Evolutionary conservation across 192 early-diverging fungal genomes (phyloP).

Genomic region (Podila epigama): DNA sequence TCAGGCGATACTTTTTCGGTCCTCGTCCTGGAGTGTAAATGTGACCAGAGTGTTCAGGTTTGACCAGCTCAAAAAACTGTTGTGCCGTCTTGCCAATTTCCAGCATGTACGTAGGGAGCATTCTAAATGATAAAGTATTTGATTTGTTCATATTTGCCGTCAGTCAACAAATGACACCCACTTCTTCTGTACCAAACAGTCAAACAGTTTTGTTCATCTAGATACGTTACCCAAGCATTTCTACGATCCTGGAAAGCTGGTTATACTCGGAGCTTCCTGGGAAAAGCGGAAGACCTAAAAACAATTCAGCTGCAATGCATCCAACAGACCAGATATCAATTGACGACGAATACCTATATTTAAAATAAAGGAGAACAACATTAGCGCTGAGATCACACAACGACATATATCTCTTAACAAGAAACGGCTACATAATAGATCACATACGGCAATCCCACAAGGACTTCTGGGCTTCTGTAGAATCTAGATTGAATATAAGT

Average conservation of each 20-base stretch:
- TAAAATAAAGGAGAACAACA: no score
- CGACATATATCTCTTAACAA: no score
- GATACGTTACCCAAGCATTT: slow-evolving; percentile 83
- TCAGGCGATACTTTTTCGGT: slow-evolving; percentile 70
- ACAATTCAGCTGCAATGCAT: slow-evolving; percentile 97
- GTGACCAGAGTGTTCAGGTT: slow-evolving; percentile 29
- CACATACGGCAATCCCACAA: slow-evolving; percentile 83
- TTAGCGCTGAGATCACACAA: no score
- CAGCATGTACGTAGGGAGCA: slow-evolving; percentile 91
- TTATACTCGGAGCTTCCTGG: slow-evolving; percentile 97
- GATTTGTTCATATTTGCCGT: no score
- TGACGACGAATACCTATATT: slow-evolving; percentile 74
- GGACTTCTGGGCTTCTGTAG: slow-evolving; percentile 95
- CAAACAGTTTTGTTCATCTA: not conserved
- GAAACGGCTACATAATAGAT: no score
- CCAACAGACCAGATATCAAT: slow-evolving; percentile 99
- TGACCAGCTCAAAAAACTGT: slow-evolving; percentile 82
- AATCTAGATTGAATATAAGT: slow-evolving; percentile 99
- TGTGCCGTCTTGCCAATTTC: slow-evolving; percentile 91
- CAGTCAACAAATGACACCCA: no score
- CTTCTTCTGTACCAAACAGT: no score
- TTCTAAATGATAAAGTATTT: slow-evolving; percentile 35
- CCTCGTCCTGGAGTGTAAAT: slow-evolving; percentile 24
- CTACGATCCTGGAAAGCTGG: slow-evolving; percentile 93
- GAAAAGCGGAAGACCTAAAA: slow-evolving; percentile 93